A percentile compares a stretch with the other conserved stretches of the same genome.
Evolutionary conservation across 208 protist genomes (phyloP).

Genomic region (Trypanosoma mega): DNA sequence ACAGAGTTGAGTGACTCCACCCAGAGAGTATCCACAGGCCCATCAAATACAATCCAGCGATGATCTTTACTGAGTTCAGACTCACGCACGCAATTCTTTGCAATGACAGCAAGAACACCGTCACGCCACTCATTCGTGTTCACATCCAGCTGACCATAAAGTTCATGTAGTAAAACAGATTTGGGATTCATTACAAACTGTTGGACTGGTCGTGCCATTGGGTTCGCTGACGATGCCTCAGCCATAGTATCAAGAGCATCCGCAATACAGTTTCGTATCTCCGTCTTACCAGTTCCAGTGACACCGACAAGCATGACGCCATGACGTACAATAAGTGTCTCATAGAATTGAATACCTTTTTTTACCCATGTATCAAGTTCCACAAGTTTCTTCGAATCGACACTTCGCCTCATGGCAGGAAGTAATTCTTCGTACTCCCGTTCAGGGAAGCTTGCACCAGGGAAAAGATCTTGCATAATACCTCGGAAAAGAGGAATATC

Average conservation of each 20-base stretch:
- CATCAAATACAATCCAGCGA: constrained; percentile 98
- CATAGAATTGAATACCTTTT: constrained; percentile 98
- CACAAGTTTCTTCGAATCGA: constrained; percentile 72
- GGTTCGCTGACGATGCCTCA: constrained; percentile 48
- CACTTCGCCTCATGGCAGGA: constrained; percentile 79
- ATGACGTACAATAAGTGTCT: constrained; percentile 97
- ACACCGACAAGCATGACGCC: constrained; percentile 99
- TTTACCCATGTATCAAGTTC: constrained; percentile 84
- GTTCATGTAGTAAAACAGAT: constrained; percentile 95
- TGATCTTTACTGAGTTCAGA: constrained; percentile 79
- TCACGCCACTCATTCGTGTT: constrained; percentile 95
- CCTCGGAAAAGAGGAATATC: constrained; percentile 97
- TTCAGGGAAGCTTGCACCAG: constrained; percentile 94
- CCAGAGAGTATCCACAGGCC: constrained; percentile 98
- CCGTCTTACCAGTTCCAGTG: constrained; percentile 96
- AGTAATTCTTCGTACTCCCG: constrained; percentile 93
- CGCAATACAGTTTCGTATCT: constrained; percentile 79
- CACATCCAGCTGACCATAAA: constrained; percentile 96
- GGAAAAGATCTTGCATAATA: constrained; percentile 99
- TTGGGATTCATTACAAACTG: constrained; percentile 98
- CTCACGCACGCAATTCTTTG: constrained; percentile 86
- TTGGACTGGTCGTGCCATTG: constrained; percentile 79
- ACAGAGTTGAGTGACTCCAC: constrained; percentile 99
- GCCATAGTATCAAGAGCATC: constrained; percentile 71
- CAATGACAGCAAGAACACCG: constrained; percentile 90